Evolutionary conservation across 2,329 filamentous ascomycete genomes (phyloP), one percentile per base, ranked within the genome.

Genomic region (Nigrospora oryzae): DNA sequence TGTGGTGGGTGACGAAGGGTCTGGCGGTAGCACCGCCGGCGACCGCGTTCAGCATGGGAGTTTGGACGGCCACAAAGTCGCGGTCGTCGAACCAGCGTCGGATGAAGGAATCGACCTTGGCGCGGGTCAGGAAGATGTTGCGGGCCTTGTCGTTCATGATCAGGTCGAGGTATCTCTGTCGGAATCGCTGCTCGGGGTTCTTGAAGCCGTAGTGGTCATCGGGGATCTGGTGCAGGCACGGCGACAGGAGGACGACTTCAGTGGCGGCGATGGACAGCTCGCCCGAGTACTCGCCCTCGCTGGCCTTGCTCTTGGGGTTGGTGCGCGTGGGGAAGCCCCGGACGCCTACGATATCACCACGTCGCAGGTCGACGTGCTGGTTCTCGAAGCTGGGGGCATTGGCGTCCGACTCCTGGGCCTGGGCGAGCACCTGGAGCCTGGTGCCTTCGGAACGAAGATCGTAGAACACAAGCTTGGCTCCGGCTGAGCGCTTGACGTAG

Each of bases 11-110:
- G 55, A 86, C 75, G 69, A 98, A 98, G 5, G 93, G 93, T 71
- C 86, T 89, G 47, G 93, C 93, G 1, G 93, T 97, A 32, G 93
- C 93, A 62, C 93, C 93, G 55, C 93, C 94, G 30, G 93, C 89
- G 61, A 95, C 95, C 58, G 86, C 80, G 64, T 95, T 94, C 79
- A 98, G 90, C 81, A 97, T 96, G 5, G 93, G 91, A 0, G 93
- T 98, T 70, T 97, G 89, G 23, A 97, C 90, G 64, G 96, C 90
- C 45, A 89, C 75, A 65, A 98, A 98, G 57, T 91, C 87, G 44
- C 84, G 78, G 55, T 84, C 79, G 58, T 96, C 87, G 56, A 98
- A 88, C 75, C 84, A 98, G 57, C 80, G 78, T 54, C 93, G 87
- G 54, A 98, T 85, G 63, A 89, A 96, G 49, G 79, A 82, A 61